A percentile compares a stretch with the other conserved stretches of the same genome.
Conservation (phyloP, 352 stramenopile genomes). For the Pythium angustatum region DNA sequence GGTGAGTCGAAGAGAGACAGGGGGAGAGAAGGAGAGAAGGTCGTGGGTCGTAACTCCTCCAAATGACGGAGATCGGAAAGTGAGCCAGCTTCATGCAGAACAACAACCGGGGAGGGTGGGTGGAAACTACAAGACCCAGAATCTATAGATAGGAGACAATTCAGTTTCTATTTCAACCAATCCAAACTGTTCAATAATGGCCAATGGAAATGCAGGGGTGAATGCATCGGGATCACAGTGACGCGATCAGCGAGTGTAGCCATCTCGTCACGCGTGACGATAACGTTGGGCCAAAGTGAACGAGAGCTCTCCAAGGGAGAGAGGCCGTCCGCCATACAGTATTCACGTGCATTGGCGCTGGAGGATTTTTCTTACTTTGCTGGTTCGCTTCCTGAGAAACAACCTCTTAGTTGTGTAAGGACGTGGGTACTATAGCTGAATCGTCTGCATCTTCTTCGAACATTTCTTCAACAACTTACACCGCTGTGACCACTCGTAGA, state of each 20-base stretch:
- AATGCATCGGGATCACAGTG: too few species aligned
- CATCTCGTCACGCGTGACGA: neutral
- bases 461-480: too few species aligned
- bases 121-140: constrained; percentile 10
- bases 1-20: neutral
- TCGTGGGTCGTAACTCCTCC: constrained; percentile 3
- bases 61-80: constrained; percentile 1
- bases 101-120: neutral
- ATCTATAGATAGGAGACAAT: constrained; percentile 18
- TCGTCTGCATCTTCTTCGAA: too few species aligned
- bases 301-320: too few species aligned
- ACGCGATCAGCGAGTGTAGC: constrained; percentile 6
- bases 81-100: neutral
- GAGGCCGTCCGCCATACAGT: too few species aligned
- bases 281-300: too few species aligned
- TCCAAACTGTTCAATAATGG: neutral
- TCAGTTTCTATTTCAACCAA: constrained; percentile 24
- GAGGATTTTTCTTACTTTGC: too few species aligned
- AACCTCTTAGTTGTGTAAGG: too few species aligned
- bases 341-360: too few species aligned
- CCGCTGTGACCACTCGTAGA: too few species aligned
- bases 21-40: neutral
- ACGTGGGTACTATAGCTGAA: too few species aligned
- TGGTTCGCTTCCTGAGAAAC: too few species aligned
- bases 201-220: constrained; percentile 1